Evolutionary conservation across 805 yeast species (phyloP).

Genomic region (Zygoascus tannicola): DNA sequence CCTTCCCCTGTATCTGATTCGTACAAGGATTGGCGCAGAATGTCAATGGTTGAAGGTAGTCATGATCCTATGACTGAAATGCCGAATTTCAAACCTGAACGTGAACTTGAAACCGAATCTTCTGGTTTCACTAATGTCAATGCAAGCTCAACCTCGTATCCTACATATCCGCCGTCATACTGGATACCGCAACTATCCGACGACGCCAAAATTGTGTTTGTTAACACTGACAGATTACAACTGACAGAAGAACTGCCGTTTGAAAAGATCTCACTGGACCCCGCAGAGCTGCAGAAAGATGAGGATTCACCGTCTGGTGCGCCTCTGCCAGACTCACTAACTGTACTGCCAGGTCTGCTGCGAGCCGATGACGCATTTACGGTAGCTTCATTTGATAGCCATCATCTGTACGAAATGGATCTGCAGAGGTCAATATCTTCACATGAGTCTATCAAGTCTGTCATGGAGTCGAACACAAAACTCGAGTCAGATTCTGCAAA

Average conservation of each 20-base stretch:
- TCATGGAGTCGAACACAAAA: background rate
- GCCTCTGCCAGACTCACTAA: background rate
- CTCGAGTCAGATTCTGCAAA: background rate
- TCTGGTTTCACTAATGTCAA: too few relatives aligned
- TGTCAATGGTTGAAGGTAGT: too few relatives aligned
- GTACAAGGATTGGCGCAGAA: too few relatives aligned
- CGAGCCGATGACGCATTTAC: background rate
- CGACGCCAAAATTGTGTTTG: conserved; percentile 16
- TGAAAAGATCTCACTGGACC: conserved; percentile 7
- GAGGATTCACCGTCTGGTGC: background rate
- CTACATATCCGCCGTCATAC: conserved; percentile 14
- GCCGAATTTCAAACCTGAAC: too few relatives aligned
- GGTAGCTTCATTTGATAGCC: background rate
- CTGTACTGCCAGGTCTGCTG: background rate
- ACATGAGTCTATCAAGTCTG: background rate
- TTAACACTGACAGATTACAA: conserved; percentile 14
- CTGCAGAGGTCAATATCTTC: background rate
- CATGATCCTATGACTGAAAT: too few relatives aligned
- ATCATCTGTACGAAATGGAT: background rate
- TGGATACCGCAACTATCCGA: conserved; percentile 29
- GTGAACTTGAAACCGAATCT: too few relatives aligned
- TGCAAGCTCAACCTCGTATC: background rate
- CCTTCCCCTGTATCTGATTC: too few relatives aligned
- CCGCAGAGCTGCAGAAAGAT: too few relatives aligned
- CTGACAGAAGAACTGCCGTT: conserved; percentile 16